These are phyloP conservation scores for Verticillium dahliae DNA, from an alignment of 2,329 filamentous ascomycete genomes.

Conservation along the genomic window DNA sequence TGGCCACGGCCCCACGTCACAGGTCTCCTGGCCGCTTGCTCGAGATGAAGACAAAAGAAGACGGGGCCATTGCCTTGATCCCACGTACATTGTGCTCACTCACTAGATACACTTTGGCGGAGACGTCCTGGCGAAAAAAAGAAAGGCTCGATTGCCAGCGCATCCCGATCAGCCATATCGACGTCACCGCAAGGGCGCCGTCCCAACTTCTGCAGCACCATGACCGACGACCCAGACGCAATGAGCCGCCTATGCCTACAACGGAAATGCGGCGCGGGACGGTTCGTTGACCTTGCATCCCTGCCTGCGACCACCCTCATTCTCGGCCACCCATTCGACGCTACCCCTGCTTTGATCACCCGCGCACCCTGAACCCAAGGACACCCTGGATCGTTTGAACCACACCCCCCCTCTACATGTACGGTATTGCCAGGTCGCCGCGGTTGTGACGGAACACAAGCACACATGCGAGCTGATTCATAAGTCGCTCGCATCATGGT, in stretches of 20 bases:
- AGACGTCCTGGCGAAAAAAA: no score
- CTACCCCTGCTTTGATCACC: background rate
- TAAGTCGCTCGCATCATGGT: background rate
- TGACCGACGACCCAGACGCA: background rate
- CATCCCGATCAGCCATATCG: background rate
- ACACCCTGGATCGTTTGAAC: background rate
- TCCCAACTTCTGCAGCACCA: background rate
- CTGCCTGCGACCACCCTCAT: background rate
- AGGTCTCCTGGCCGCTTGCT: background rate
- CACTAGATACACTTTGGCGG: background rate
- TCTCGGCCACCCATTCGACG: background rate
- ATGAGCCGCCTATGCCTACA: background rate
- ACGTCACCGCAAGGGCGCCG: background rate
- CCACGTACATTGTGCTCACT: background rate
- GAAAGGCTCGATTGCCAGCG: background rate
- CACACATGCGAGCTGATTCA: no score
- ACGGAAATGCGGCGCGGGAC: background rate
- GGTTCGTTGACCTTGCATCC: background rate
- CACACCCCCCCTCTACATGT: background rate
- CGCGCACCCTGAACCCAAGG: background rate
- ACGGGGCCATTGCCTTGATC: background rate
- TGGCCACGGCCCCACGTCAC: background rate
- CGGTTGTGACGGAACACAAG: background rate
- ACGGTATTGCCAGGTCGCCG: background rate
- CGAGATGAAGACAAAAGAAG: background rate